Evolutionary conservation across 2,329 filamentous ascomycete species (phyloP), one percentile per base, ranked within the genome.

Genomic region (Ceratocystis destructans): DNA sequence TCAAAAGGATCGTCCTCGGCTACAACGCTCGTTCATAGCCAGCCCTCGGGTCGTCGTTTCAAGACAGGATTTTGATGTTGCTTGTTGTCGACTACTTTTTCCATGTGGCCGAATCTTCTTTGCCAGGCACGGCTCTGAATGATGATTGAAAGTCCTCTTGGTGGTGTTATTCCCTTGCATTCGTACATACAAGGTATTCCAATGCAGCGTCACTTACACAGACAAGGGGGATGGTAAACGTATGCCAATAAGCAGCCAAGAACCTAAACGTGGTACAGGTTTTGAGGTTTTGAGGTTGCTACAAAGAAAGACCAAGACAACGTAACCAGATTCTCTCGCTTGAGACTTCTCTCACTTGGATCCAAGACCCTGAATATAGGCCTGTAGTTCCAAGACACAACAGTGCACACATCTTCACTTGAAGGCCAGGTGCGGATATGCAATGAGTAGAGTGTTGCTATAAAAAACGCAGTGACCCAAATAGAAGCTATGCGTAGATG

Each of bases 161-260:
- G 7, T 20, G 53, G 53, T 33, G 7, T 59, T 59, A 31, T 20
- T 59, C 28, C 53, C 53, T 59, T 59, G 53, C 53, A 59, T 59
- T 33, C 33, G 53, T 31, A 25, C 12, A 59, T 59, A 31, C 53
- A 59, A 33, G 53, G 17, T 25, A 31, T 59, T 12, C 22, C 28
- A 31, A 17, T 59, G 28, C 28, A 59, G 53, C 37, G 53, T 31
- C 25, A 59, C 53, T 59, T 59, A 59, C 25, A 59, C 53, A 59
- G 28, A 59, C 25, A 53, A 12, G 48, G 48, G 20, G 20, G 28
- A 33, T 7, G 8, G 15, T 25, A 33, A 12, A 12, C 53, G 28
- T 31, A 31, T 59, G 53, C 53, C 53, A 59, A 59, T 59, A 25
- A 53, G 48, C 48, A 53, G 48, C 48, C 48, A 17, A 17, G 22